Base-by-base conservation (phyloP, 1,139 yeast genomes). In the Eremothecium sinecaudum region DNA sequence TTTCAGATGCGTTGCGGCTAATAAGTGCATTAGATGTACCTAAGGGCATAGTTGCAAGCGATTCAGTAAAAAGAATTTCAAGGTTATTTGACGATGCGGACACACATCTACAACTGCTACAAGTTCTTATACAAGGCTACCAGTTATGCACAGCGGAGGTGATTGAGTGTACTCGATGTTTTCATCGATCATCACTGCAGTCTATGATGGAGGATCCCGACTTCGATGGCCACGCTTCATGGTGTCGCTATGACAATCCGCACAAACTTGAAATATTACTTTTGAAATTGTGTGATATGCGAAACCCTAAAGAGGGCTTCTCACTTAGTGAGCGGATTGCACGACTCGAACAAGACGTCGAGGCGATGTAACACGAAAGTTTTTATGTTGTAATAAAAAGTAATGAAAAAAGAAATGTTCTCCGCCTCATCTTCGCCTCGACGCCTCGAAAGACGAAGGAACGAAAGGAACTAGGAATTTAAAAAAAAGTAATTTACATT, bases 231-330 rank as follows among this genome's bases (percentile, higher is more conserved):
- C 51, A 47, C 28, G 38, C 39, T 4, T 18, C 28, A 4, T 47
- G 51, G 51, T 45, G 51, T 35, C 38, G 40, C 12, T 44, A 44
- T 25, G 37, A 31, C 23, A 39, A 10, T 10, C 9, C 7, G 7
- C 9, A 10, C 9, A 7, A 8, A 8, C 10, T 19, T 7, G 21
- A 19, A 19, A 19, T 8, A 19, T 8, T 19, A 10, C 21, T 19
- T 19, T 10, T 19, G 21, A n/a, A n/a, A n/a, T n/a, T n/a, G n/a
- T n/a, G n/a, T n/a, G n/a, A n/a, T n/a, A n/a, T n/a, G n/a, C n/a
- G n/a, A n/a, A n/a, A n/a, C n/a, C n/a, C n/a, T n/a, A n/a, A n/a
- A n/a, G n/a, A n/a, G n/a, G n/a, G n/a, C n/a, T n/a, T n/a, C n/a
- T n/a, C n/a, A n/a, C n/a, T n/a, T n/a, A n/a, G n/a, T n/a, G n/a